Conservation (phyloP, 2,329 filamentous ascomycete species). For the Ascochyta rabiei region DNA sequence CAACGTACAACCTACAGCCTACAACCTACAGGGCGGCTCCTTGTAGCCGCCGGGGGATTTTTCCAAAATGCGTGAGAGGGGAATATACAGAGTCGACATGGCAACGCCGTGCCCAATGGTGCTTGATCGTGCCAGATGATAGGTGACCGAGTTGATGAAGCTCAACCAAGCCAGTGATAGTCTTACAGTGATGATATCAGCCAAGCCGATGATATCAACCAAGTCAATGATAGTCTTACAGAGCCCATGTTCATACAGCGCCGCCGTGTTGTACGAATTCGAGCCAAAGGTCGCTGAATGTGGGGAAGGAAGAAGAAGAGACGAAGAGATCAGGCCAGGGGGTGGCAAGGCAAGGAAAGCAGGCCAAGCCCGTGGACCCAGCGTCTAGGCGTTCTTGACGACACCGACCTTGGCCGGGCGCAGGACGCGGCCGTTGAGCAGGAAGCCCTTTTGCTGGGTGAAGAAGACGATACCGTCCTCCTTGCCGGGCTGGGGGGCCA, state of each 20-base stretch:
- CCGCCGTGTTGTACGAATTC: neutral
- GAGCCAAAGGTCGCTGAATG: neutral
- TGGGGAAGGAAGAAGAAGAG: neutral
- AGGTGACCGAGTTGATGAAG: neutral
- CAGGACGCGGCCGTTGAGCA: constrained; percentile 86
- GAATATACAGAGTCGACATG: constrained; percentile 12
- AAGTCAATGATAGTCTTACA: too few relatives aligned
- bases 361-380: too few relatives aligned
- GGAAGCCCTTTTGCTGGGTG: constrained; percentile 95
- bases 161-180: too few relatives aligned
- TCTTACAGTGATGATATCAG: too few relatives aligned
- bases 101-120: constrained; percentile 19
- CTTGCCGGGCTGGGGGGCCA: constrained; percentile 84
- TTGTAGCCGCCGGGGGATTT: constrained; percentile 7
- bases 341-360: too few relatives aligned
- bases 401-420: constrained; percentile 96
- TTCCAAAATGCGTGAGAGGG: constrained; percentile 19
- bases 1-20: neutral
- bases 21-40: too few relatives aligned
- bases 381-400: constrained; percentile 76
- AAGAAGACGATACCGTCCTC: constrained; percentile 89
- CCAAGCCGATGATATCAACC: too few relatives aligned
- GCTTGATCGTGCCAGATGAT: constrained; percentile 7
- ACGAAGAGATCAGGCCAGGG: too few relatives aligned
- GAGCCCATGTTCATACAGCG: neutral